Percentiles rank a stretch among this genome's conserved stretches.
phyloP scores from a whole-genome alignment of 352 stramenopile genomes.

The Phytopythium vexans region DNA sequence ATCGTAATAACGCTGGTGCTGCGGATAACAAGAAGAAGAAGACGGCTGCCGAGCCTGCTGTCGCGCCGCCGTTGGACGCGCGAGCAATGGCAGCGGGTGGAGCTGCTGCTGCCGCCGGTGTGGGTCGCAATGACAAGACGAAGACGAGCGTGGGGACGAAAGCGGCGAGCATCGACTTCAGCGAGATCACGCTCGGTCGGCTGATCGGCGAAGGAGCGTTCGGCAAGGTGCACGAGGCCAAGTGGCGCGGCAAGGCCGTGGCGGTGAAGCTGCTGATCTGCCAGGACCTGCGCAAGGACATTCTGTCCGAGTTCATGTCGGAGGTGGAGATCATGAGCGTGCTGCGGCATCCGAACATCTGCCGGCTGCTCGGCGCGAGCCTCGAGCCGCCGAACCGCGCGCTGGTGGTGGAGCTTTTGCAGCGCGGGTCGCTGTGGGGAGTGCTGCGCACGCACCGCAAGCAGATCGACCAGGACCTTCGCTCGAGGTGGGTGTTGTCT shows the following conservation, averaged over 20 bases:
- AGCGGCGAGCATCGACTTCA: slow-evolving; percentile 64
- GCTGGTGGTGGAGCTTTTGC: slow-evolving; percentile 92
- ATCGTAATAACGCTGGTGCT: too few species aligned
- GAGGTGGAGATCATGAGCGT: slow-evolving; percentile 78
- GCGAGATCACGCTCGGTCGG: slow-evolving; percentile 48
- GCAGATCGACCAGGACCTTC: slow-evolving; percentile 53
- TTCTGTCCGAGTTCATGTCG: slow-evolving; percentile 63
- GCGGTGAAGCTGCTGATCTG: slow-evolving; percentile 69
- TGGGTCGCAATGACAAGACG: slow-evolving; percentile 21
- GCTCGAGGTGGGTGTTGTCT: too few species aligned
- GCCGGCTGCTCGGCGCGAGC: slow-evolving; percentile 92
- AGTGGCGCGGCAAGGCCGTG: slow-evolving; percentile 62
- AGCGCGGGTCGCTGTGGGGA: too few species aligned
- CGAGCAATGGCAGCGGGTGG: too few species aligned
- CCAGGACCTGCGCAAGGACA: slow-evolving; percentile 58
- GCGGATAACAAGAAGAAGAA: too few species aligned
- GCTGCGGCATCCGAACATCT: slow-evolving; percentile 95
- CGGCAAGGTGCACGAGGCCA: slow-evolving; percentile 65
- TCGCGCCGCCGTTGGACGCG: too few species aligned
- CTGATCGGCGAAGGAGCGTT: slow-evolving; percentile 72
- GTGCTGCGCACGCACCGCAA: slow-evolving; percentile 74
- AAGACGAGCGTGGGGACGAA: slow-evolving; percentile 1
- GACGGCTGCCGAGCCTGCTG: too few species aligned
- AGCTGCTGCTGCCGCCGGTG: too few species aligned
- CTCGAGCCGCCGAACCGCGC: slow-evolving; percentile 92